Evolutionary conservation across 305 asterid genomes (phyloP).

Genomic region (Fraxinus velutina): DNA sequence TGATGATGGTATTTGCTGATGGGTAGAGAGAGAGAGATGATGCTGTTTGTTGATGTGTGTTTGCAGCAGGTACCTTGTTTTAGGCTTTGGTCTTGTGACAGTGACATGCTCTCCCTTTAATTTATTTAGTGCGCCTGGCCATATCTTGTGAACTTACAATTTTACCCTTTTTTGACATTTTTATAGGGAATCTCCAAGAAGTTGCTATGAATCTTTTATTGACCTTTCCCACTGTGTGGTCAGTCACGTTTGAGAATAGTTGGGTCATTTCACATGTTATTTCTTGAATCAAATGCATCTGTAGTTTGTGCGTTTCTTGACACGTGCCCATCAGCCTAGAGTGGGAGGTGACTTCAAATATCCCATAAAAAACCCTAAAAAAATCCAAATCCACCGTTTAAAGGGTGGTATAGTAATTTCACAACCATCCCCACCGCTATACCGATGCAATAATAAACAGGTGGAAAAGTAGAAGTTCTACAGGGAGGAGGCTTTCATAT

Average conservation of each 20-base stretch:
- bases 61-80: conserved; percentile 44
- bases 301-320: not conserved
- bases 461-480: not conserved
- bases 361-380: not conserved
- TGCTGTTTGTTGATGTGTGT: conserved; percentile 34
- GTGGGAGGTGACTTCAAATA: not conserved
- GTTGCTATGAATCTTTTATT: not conserved
- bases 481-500: not conserved
- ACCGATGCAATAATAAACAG: not conserved
- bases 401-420: not conserved
- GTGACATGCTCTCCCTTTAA: conserved; percentile 30
- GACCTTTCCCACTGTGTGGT: not conserved
- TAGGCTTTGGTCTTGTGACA: conserved; percentile 53
- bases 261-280: not conserved
- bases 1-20: conserved; percentile 37
- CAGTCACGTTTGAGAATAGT: not conserved
- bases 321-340: not conserved
- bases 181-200: not conserved
- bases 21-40: conserved; percentile 24
- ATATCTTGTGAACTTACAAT: conserved; percentile 11
- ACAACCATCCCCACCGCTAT: not conserved
- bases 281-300: not conserved
- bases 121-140: conserved; percentile 14
- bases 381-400: not conserved
- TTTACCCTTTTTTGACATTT: conserved; percentile 26